Evolutionary conservation across 2,329 filamentous ascomycete genomes (phyloP), one percentile per base, ranked within the genome.

Genomic region (Bretziella fagacearum): DNA sequence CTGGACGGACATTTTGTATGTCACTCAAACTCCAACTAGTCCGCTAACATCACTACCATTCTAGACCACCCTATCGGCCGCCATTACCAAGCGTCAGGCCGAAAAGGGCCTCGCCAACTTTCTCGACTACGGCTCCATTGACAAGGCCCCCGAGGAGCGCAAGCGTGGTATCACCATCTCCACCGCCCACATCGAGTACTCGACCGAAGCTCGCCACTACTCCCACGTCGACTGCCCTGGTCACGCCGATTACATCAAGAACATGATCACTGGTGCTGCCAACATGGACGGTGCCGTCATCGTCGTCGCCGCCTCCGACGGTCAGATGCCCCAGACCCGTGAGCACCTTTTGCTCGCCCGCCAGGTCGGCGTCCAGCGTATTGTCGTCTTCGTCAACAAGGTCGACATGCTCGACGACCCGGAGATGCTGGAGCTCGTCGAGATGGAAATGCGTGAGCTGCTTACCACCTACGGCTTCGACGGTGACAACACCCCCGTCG

Each of bases 171-270:
- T 98, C 69, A 98, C 91, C 63, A 98, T 98, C 63, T 87, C 91
- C 51, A 93, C 91, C 48, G 85, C 91, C 56, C 91, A 98, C 70
- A 93, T 98, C 69, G 91, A 98, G 72, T 98, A 96, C 73, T 70
- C 84, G 57, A 98, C 91, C 64, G 84, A 94, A 0, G 73, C 72
- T 62, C 81, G 91, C 61, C 91, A 98, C 73, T 98, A 98, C 70
- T 91, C 91, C 59, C 91, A 98, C 77, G 91, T 98, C 71, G 91
- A 98, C 77, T 98, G 91, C 69, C 91, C 91, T 51, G 91, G 91
- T 68, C 91, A 98, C 81, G 91, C 91, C 68, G 91, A 98, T 85
- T 98, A 98, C 75, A 96, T 98, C 73, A 98, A 98, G 79, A 98
- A 98, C 81, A 98, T 98, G 91, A 98, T 98, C 66, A 98, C 91